Evolutionary conservation across 2,329 filamentous ascomycete genomes (phyloP), one percentile per base, ranked within the genome.

Genomic region (Cryphonectria naterciae): DNA sequence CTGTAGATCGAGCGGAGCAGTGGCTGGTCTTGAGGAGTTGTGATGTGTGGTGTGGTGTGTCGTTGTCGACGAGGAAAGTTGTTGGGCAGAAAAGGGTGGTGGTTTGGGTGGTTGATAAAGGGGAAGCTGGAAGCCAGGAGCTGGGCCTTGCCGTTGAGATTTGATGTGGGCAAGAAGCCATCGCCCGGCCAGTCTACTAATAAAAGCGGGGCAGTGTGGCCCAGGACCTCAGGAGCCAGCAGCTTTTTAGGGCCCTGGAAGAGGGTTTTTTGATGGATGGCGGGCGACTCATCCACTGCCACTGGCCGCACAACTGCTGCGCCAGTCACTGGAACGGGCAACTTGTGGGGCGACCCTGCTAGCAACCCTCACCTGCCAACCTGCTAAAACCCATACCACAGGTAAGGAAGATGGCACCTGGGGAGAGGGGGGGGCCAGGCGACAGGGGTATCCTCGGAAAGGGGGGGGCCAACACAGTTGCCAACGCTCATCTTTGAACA

Each of bases 131-230:
- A 69, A 19, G 63, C 46, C 58, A 67, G 70, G 56, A 70, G 71
- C 68, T 70, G 71, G 71, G 68, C 69, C 71, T 68, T 72, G 62
- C 63, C 70, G 71, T 70, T 70, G 71, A 68, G 71, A 72, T 70
- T 72, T 68, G 71, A 70, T 68, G 68, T 70, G 71, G 71, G 71
- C 70, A 72, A 70, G 71, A 72, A 68, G 71, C 69, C 71, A 72
- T 72, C 68, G 68, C 65, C 68, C 71, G 71, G 71, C 71, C 71
- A 62, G 62, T 28, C 68, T 56, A 64, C 68, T 56, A 66, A 54
- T 67, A 65, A 65, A 72, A 72, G 71, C 63, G 71, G 71, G 71
- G 56, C 43, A 54, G 22, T n/a, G 25, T n/a, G 61, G 39, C 54
- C 65, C 68, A 65, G 43, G 62, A 28, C 64, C 37, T 35, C 19